These are phyloP conservation scores for Trametes meyenii DNA, from an alignment of 768 basidiomycete genomes.

Conservation along the genomic window DNA sequence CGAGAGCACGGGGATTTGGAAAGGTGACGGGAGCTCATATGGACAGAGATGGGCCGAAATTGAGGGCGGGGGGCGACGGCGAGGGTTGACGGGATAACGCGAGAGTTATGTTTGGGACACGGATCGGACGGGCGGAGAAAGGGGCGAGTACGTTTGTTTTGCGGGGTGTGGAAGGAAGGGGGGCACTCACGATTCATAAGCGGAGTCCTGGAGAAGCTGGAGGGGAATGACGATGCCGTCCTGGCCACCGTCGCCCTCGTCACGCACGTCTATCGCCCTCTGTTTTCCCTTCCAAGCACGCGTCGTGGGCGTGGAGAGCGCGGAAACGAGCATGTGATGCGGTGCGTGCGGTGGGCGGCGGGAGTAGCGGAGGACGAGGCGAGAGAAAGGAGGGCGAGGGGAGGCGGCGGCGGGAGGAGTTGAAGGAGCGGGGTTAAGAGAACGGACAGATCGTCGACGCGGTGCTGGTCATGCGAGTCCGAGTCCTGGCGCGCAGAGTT, in stretches of 20 bases:
- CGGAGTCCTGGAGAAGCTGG: conserved; percentile 53
- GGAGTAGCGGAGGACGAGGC: neutral
- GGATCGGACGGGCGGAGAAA: no score
- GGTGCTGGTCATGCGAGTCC: neutral
- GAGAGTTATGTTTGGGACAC: no score
- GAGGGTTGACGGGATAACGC: no score
- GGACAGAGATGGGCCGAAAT: no score
- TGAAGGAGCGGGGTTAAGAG: neutral
- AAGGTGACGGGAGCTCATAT: no score
- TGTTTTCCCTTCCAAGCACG: conserved; percentile 31
- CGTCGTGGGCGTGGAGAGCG: conserved; percentile 1
- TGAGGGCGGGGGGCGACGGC: no score
- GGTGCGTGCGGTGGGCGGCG: neutral
- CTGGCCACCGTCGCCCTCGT: conserved; percentile 48
- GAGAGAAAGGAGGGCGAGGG: neutral
- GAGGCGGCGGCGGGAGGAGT: neutral
- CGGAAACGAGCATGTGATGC: neutral
- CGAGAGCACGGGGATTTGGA: no score
- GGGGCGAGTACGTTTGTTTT: no score
- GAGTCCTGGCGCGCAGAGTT: neutral
- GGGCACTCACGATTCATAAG: conserved; percentile 61
- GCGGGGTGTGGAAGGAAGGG: conserved; percentile 6
- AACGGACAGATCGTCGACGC: neutral
- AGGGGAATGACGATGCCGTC: conserved; percentile 63
- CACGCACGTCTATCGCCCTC: conserved; percentile 23